Evolutionary conservation across 768 basidiomycete species (phyloP).

Genomic region (Boletus bicolor): DNA sequence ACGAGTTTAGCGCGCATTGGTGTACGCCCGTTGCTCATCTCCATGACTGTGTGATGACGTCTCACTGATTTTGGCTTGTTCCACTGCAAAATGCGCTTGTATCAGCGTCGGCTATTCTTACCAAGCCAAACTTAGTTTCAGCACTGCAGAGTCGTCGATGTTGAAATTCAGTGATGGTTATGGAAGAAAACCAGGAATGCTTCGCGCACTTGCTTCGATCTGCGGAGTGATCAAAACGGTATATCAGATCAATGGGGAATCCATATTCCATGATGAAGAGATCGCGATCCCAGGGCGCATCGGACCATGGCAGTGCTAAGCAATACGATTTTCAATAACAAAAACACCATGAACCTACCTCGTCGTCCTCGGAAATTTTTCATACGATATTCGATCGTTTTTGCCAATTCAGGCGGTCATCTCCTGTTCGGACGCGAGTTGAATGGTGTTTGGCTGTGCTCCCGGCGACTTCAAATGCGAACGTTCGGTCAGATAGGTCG

Average conservation of each 20-base stretch:
- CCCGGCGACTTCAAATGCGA: neutral
- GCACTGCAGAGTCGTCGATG: conserved; percentile 2
- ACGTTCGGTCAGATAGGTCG: neutral
- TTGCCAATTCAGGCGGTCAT: conserved; percentile 8
- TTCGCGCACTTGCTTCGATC: conserved; percentile 20
- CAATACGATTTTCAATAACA: conserved; percentile 1
- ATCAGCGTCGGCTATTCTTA: neutral
- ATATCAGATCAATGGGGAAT: conserved; percentile 20
- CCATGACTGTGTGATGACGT: neutral
- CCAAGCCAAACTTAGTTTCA: neutral
- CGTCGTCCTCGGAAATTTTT: conserved; percentile 27
- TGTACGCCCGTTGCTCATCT: neutral
- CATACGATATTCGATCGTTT: conserved; percentile 5
- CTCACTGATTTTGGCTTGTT: neutral
- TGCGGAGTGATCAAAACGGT: conserved; percentile 22
- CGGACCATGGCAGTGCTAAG: neutral
- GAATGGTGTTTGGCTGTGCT: neutral
- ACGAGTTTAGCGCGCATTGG: neutral
- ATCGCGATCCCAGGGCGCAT: conserved; percentile 8
- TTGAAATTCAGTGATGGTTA: conserved; percentile 27
- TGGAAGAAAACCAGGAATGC: conserved; percentile 20
- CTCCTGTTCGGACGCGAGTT: neutral
- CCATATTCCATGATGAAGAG: neutral
- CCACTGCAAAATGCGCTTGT: neutral
- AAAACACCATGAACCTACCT: neutral